Evolutionary conservation across 2,329 filamentous ascomycete genomes (phyloP).

Genomic region (Trichoderma aggressivum): DNA sequence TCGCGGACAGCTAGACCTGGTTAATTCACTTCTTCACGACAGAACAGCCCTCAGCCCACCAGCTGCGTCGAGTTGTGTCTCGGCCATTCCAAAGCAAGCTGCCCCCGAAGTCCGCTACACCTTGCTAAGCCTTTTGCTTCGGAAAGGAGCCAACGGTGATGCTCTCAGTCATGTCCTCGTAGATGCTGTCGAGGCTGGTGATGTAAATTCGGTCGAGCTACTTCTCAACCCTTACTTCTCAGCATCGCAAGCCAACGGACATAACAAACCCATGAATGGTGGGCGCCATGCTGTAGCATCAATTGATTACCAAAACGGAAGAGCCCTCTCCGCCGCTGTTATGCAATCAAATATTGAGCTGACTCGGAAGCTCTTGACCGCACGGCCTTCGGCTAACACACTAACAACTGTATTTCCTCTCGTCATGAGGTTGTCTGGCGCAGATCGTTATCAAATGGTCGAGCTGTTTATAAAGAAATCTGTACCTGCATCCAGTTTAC

Average conservation of each 20-base stretch:
- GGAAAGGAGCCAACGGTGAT: conserved; percentile 48
- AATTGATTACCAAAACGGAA: conserved; percentile 49
- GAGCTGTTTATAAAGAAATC: conserved; percentile 50
- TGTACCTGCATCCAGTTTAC: conserved; percentile 44
- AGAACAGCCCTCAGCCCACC: conserved; percentile 41
- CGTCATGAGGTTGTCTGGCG: conserved; percentile 40
- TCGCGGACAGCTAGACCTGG: conserved; percentile 44
- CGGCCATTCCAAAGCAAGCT: conserved; percentile 46
- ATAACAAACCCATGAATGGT: conserved; percentile 33
- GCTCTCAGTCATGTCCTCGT: conserved; percentile 49
- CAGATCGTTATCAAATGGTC: conserved; percentile 46
- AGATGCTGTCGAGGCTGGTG: conserved; percentile 46
- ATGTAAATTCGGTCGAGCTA: conserved; percentile 46
- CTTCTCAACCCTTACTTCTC: conserved; percentile 48
- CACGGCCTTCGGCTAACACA: conserved; percentile 46
- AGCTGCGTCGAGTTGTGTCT: conserved; percentile 50
- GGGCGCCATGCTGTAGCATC: conserved; percentile 49
- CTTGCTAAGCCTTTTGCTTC: conserved; percentile 46
- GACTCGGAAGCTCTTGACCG: conserved; percentile 44
- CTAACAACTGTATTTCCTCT: conserved; percentile 48
- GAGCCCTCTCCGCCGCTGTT: conserved; percentile 50
- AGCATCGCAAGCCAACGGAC: conserved; percentile 8
- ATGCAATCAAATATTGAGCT: conserved; percentile 44
- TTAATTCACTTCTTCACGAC: conserved; percentile 45
- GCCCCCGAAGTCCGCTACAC: conserved; percentile 43